These are phyloP conservation scores for Geotrichum reessii DNA, from an alignment of 1,139 yeast species.

Conservation along the genomic window DNA sequence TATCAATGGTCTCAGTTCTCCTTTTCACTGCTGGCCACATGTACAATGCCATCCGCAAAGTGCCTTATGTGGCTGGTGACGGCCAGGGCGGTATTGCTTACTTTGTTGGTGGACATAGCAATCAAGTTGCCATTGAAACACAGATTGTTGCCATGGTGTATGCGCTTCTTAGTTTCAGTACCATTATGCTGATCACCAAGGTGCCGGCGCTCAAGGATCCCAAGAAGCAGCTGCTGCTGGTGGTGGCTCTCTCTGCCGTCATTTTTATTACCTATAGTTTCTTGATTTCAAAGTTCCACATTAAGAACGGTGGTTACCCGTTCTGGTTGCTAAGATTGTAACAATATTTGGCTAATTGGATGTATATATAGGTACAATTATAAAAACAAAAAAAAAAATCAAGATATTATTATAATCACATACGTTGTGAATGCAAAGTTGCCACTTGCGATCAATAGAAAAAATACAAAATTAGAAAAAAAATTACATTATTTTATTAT, in stretches of 20 bases:
- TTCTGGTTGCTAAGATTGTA: slow-evolving; percentile 17
- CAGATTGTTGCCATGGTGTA: slow-evolving; percentile 41
- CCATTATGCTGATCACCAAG: slow-evolving; percentile 45
- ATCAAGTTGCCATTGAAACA: slow-evolving; percentile 62
- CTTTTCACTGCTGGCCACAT: slow-evolving; percentile 84
- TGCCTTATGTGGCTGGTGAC: slow-evolving; percentile 60
- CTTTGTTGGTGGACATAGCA: slow-evolving; percentile 62
- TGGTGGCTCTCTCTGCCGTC: slow-evolving; percentile 38
- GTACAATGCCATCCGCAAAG: slow-evolving; percentile 81
- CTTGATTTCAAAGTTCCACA: slow-evolving; percentile 47
- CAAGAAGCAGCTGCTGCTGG: slow-evolving; percentile 44
- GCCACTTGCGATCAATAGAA: neutral
- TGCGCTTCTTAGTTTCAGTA: slow-evolving; percentile 38
- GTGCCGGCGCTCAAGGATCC: slow-evolving; percentile 45
- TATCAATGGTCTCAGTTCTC: slow-evolving; percentile 55
- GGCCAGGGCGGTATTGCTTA: slow-evolving; percentile 55
- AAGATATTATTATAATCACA: too few relatives aligned
- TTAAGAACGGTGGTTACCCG: slow-evolving; percentile 49
- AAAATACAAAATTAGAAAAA: neutral
- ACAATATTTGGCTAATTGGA: neutral
- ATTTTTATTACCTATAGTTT: slow-evolving; percentile 47
- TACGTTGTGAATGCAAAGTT: too few relatives aligned
- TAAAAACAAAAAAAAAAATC: neutral
- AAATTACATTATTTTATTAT: neutral
- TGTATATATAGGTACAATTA: neutral